Conservation (phyloP, 805 yeast genomes). For the Grigorovia transvaalensis region DNA sequence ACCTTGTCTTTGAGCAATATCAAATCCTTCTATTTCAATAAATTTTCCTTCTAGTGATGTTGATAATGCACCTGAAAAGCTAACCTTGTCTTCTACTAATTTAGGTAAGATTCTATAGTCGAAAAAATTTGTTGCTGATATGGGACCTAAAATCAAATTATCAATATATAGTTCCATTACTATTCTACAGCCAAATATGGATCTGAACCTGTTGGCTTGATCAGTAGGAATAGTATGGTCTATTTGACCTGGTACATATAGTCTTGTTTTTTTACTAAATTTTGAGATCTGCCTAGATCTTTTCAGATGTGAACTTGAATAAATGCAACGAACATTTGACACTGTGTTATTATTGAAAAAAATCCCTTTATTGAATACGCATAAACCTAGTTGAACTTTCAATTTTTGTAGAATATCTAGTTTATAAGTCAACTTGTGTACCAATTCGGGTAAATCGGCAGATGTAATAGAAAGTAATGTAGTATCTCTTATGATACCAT, state of each 20-base stretch:
- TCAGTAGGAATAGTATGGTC: slow-evolving; percentile 11
- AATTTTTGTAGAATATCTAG: slow-evolving; percentile 13
- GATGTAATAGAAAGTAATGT: slow-evolving; percentile 1
- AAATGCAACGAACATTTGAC: slow-evolving; percentile 33
- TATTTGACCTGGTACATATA: slow-evolving; percentile 9
- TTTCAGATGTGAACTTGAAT: slow-evolving; percentile 27
- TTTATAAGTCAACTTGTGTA: background rate
- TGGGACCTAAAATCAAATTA: slow-evolving; percentile 40
- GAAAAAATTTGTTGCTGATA: slow-evolving; percentile 46
- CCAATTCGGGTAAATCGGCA: background rate
- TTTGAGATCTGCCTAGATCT: slow-evolving; percentile 10
- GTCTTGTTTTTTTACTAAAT: slow-evolving; percentile 7
- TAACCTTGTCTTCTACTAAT: slow-evolving; percentile 22
- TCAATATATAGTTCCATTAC: slow-evolving; percentile 39
- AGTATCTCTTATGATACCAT: background rate
- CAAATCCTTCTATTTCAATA: slow-evolving; percentile 26
- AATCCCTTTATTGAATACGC: slow-evolving; percentile 40
- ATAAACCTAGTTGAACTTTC: slow-evolving; percentile 30
- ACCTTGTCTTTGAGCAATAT: slow-evolving; percentile 36
- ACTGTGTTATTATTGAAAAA: slow-evolving; percentile 28
- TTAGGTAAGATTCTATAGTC: slow-evolving; percentile 45
- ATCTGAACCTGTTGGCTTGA: slow-evolving; percentile 34
- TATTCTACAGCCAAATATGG: slow-evolving; percentile 40
- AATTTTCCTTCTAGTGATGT: slow-evolving; percentile 54
- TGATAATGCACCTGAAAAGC: slow-evolving; percentile 46